Conservation (phyloP, 2,329 filamentous ascomycete genomes). For the Fusarium pseudocircinatum region DNA sequence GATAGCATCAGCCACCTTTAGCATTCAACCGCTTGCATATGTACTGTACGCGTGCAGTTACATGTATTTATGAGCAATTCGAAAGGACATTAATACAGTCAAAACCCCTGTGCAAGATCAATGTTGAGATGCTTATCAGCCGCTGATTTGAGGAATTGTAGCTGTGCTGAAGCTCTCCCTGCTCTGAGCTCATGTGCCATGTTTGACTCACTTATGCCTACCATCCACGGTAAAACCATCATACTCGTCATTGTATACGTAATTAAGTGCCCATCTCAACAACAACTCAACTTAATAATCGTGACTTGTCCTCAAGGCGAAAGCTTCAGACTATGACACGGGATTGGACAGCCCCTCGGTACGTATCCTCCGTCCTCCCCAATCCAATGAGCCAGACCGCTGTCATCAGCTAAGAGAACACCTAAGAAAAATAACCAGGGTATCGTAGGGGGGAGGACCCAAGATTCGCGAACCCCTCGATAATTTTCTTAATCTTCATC, state of each 20-base stretch:
- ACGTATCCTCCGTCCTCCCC: constrained; percentile 24
- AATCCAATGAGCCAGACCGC: constrained; percentile 22
- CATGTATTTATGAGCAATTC: constrained; percentile 24
- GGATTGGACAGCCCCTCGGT: constrained; percentile 31
- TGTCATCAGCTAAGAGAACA: constrained; percentile 34
- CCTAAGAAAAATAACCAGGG: constrained; percentile 40
- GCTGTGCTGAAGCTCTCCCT: not conserved
- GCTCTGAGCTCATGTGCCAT: not conserved
- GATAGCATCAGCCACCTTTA: constrained; percentile 29
- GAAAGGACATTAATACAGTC: constrained; percentile 24
- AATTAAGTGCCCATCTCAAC: not conserved
- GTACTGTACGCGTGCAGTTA: constrained; percentile 11
- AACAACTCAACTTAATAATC: not conserved
- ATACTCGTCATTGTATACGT: not conserved
- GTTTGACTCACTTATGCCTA: not conserved
- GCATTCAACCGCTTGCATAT: constrained; percentile 35
- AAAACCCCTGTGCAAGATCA: not conserved
- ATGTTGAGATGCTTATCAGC: not conserved
- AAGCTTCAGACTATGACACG: constrained; percentile 20
- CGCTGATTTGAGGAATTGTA: not conserved
- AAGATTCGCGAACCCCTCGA: constrained; percentile 37
- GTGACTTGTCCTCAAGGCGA: not conserved
- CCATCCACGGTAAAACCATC: not conserved
- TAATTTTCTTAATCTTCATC: constrained; percentile 4
- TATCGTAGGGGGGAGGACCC: constrained; percentile 33